Percentiles rank a stretch among this genome's conserved stretches.
Conservation (phyloP, 2,329 filamentous ascomycete species). For the Alternaria atra region DNA sequence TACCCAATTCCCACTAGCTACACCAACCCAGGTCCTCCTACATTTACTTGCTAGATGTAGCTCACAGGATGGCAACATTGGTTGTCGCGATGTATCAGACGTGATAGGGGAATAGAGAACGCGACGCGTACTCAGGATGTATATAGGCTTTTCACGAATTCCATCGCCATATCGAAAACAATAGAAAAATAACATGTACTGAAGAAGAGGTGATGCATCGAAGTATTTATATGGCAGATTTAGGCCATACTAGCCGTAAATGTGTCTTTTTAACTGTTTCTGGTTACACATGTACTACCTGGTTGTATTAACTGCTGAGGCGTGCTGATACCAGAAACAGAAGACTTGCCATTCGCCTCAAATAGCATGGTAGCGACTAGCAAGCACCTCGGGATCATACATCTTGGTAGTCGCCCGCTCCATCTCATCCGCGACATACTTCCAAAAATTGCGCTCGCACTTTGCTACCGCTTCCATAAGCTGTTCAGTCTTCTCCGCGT, state of each 20-base stretch:
- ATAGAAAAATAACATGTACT: not conserved
- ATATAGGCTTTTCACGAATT: not conserved
- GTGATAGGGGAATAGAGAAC: not conserved
- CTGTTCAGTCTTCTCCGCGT: constrained; percentile 28
- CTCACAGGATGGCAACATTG: not conserved
- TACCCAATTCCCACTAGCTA: constrained; percentile 20
- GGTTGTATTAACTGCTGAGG: not conserved
- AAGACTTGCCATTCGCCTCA: not conserved
- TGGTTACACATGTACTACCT: not conserved
- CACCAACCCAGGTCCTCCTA: constrained; percentile 11
- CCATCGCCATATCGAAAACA: not conserved
- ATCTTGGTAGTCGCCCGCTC: constrained; percentile 35
- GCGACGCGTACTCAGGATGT: not conserved
- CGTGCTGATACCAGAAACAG: not conserved
- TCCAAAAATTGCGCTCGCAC: constrained; percentile 44
- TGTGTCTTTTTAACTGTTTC: not conserved
- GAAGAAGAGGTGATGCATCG: accelerated
- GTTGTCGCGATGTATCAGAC: not conserved
- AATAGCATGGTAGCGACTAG: constrained; percentile 27
- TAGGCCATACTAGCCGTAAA: not conserved
- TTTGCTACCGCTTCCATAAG: constrained; percentile 42
- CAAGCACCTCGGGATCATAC: constrained; percentile 31
- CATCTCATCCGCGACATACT: constrained; percentile 43
- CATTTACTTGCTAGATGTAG: constrained; percentile 9
- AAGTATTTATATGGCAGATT: not conserved